These are phyloP conservation scores for Aureobasidium mangrovei DNA, from an alignment of 2,329 filamentous ascomycete genomes.

Conservation along the genomic window DNA sequence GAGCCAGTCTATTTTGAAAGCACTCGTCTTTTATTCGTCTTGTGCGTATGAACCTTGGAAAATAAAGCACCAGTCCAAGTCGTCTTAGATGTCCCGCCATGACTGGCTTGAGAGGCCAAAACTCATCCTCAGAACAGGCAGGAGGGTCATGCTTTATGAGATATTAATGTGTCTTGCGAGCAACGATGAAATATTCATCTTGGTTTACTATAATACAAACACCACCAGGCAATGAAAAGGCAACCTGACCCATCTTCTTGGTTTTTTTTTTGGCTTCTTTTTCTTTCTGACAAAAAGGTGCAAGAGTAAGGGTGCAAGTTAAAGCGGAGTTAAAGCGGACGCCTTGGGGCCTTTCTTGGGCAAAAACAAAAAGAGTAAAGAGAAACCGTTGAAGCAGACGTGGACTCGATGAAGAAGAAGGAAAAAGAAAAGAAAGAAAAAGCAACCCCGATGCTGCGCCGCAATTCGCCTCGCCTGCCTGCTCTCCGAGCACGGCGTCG, in stretches of 20 bases:
- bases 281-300: neutral
- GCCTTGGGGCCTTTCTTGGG: too few relatives aligned
- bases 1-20: too few relatives aligned
- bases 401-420: conserved; percentile 2
- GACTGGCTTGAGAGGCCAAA: too few relatives aligned
- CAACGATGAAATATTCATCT: neutral
- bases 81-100: too few relatives aligned
- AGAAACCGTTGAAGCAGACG: neutral
- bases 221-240: neutral
- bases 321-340: too few relatives aligned
- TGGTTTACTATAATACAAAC: conserved; percentile 4
- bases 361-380: neutral
- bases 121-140: too few relatives aligned
- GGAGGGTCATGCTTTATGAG: too few relatives aligned
- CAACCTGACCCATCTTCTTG: neutral
- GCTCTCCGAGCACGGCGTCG: conserved; percentile 10
- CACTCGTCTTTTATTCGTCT: too few relatives aligned
- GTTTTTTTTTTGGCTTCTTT: conserved; percentile 1
- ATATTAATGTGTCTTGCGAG: neutral
- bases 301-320: neutral
- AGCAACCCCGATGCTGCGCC: conserved; percentile 13
- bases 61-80: too few relatives aligned
- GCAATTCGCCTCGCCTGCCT: conserved; percentile 6
- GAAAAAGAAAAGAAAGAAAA: conserved; percentile 5
- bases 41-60: too few relatives aligned